Percentiles rank a stretch among this genome's conserved stretches.
Evolutionary conservation across 257 asterid genomes (phyloP).

Genomic region (Solanum gracilifrons): DNA sequence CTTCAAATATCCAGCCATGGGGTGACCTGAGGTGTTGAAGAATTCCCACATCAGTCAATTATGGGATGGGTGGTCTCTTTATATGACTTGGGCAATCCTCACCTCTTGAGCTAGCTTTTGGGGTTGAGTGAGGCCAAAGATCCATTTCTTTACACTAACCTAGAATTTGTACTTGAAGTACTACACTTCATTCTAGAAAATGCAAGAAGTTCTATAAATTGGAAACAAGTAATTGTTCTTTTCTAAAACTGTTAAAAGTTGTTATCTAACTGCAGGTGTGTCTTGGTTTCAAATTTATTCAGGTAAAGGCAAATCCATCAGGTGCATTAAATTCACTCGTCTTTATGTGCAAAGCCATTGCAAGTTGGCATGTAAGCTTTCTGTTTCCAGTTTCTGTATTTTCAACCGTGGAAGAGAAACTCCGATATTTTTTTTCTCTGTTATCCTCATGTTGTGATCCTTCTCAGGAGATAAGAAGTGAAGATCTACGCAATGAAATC

Average conservation of each 20-base stretch:
- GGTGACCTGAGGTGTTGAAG: not conserved
- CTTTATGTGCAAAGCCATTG: constrained; percentile 79
- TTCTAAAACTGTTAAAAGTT: not conserved
- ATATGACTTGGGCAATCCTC: not conserved
- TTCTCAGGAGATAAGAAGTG: constrained; percentile 83
- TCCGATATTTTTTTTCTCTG: not conserved
- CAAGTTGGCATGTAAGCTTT: constrained; percentile 93
- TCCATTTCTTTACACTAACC: not conserved
- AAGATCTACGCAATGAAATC: constrained; percentile 75
- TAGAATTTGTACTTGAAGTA: not conserved
- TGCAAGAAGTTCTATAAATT: not conserved
- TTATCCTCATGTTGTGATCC: constrained; percentile 4
- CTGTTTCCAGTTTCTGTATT: not conserved
- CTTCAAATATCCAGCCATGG: not conserved
- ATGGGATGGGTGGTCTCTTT: not conserved
- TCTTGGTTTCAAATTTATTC: constrained; percentile 16
- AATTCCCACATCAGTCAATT: not conserved
- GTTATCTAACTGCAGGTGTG: not conserved
- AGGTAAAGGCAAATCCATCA: constrained; percentile 85
- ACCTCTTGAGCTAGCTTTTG: not conserved
- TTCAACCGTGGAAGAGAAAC: not conserved
- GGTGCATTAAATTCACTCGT: constrained; percentile 78
- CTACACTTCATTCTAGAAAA: not conserved
- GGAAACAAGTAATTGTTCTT: not conserved
- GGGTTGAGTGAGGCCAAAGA: not conserved